Percentiles rank a stretch among this genome's conserved stretches.
Evolutionary conservation across 148 eudicot species (phyloP).

Genomic region (Vaccinium myrtillus): DNA sequence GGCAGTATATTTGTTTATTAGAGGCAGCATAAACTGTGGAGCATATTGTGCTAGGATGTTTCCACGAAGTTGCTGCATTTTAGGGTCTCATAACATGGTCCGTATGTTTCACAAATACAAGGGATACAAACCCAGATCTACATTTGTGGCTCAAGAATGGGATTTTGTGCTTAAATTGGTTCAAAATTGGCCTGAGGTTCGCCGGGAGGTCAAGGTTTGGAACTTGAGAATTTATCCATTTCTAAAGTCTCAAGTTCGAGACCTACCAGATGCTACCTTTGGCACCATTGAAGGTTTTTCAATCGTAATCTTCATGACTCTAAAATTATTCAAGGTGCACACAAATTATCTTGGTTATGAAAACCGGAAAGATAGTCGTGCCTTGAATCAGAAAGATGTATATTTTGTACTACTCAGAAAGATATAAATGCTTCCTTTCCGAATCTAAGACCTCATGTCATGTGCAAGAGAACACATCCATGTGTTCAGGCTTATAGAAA

Average conservation of each 20-base stretch:
- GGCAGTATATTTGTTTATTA: slow-evolving; percentile 4
- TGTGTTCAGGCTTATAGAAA: background rate
- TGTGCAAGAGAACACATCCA: background rate
- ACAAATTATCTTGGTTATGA: no score
- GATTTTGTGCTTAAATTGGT: background rate
- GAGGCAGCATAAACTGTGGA: slow-evolving; percentile 35
- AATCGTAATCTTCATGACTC: no score
- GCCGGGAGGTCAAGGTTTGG: no score
- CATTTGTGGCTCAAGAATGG: background rate
- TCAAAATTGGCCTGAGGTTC: no score
- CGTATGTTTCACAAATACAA: background rate
- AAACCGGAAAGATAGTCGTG: background rate
- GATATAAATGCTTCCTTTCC: background rate
- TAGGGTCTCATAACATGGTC: background rate
- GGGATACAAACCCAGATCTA: background rate
- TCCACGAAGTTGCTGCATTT: slow-evolving; percentile 26
- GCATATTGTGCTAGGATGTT: slow-evolving; percentile 37
- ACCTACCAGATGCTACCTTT: no score
- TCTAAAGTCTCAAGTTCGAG: no score
- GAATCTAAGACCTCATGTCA: background rate
- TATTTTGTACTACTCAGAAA: background rate
- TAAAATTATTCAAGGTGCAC: no score
- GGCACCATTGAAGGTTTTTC: no score
- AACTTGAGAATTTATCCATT: no score
- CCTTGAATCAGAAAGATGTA: background rate